A percentile compares a stretch with the other conserved stretches of the same genome.
Conservation (phyloP, 108 stramenopile genomes). For the Fragilaria radians region DNA sequence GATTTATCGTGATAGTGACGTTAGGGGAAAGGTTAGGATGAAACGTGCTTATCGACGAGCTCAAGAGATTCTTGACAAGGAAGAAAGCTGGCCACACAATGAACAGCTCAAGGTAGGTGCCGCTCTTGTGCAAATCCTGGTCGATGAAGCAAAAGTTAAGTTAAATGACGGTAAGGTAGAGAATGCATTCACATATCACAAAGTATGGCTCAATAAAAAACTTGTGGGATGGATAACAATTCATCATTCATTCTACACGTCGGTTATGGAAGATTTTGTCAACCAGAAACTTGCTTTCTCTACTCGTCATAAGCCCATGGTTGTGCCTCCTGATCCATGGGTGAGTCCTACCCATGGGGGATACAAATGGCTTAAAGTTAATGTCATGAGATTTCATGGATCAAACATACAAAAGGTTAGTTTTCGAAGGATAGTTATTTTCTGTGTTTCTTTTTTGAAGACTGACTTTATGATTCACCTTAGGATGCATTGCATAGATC, state of each 20-base stretch:
- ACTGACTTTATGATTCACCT: not conserved
- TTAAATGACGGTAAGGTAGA: constrained; percentile 17
- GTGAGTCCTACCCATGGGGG: constrained; percentile 57
- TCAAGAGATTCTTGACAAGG: constrained; percentile 33
- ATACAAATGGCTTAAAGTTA: constrained; percentile 59
- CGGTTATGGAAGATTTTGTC: constrained; percentile 37
- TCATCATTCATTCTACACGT: constrained; percentile 32
- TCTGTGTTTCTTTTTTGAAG: not conserved
- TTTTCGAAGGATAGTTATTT: not conserved
- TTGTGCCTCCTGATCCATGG: constrained; percentile 88
- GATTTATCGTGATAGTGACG: constrained; percentile 24
- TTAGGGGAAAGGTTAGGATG: constrained; percentile 17
- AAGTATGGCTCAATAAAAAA: constrained; percentile 27
- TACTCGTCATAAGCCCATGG: constrained; percentile 84
- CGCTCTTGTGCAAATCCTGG: constrained; percentile 61
- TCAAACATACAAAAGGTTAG: constrained; percentile 63
- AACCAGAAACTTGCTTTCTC: constrained; percentile 30
- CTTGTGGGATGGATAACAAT: constrained; percentile 25
- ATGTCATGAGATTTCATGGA: constrained; percentile 75
- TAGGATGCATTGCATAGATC: constrained; percentile 57
- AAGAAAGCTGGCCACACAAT: constrained; percentile 53
- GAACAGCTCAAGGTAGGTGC: constrained; percentile 79
- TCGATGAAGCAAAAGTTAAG: constrained; percentile 46
- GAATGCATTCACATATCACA: constrained; percentile 46
- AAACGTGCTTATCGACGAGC: constrained; percentile 37